Conservation (phyloP, 1,284 basidiomycete species). For the Cutaneotrichosporon sp. region DNA sequence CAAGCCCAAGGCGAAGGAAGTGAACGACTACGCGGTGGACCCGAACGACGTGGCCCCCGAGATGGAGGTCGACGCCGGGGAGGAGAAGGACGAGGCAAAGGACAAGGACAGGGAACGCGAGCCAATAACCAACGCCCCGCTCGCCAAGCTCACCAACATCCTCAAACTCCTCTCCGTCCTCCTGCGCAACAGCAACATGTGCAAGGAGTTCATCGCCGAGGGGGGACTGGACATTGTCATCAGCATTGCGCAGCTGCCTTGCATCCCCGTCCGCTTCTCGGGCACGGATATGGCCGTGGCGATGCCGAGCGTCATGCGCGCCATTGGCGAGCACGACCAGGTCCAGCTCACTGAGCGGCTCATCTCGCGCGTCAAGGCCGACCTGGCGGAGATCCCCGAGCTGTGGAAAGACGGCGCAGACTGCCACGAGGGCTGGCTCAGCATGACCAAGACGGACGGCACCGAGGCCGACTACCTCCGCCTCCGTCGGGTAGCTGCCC, state of each 20-base stretch:
- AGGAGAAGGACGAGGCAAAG: conserved; percentile 8
- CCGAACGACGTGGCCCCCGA: not conserved
- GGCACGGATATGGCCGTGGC: conserved; percentile 74
- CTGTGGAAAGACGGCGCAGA: conserved; percentile 60
- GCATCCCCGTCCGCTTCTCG: conserved; percentile 83
- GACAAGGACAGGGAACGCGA: conserved; percentile 17
- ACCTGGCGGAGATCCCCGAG: conserved; percentile 63
- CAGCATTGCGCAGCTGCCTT: conserved; percentile 73
- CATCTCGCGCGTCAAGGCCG: conserved; percentile 64
- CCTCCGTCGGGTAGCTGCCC: conserved; percentile 47
- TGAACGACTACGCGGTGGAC: conserved; percentile 20
- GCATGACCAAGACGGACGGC: conserved; percentile 15
- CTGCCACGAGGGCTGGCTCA: conserved; percentile 57
- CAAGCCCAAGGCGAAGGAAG: conserved; percentile 20
- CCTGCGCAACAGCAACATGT: conserved; percentile 53
- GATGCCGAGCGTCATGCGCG: conserved; percentile 79
- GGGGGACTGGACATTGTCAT: conserved; percentile 74
- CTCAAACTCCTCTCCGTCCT: conserved; percentile 19
- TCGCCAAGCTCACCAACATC: conserved; percentile 26
- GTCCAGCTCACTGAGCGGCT: conserved; percentile 69
- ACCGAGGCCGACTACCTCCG: conserved; percentile 7
- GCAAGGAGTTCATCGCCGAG: conserved; percentile 72
- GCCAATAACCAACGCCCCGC: conserved; percentile 15
- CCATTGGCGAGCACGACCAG: conserved; percentile 80
- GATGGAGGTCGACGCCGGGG: conserved; percentile 2